Conservation (phyloP, 495 filamentous ascomycete species). For the Thozetella sp. region DNA sequence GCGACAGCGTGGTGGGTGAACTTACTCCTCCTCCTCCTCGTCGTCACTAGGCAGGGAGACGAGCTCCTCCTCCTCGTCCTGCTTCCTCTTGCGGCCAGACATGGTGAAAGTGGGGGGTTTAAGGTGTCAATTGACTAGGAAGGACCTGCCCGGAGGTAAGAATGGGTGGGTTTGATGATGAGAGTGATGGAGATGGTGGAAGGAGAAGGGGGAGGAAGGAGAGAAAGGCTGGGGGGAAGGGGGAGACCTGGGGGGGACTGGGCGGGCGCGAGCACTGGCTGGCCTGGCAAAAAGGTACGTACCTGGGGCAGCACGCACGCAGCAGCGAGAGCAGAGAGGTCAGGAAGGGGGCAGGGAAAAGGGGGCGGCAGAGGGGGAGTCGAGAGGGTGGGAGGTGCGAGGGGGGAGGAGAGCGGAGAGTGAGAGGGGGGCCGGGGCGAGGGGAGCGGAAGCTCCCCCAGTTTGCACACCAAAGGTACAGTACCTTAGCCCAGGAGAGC, state of each 20-base stretch:
- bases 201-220: conserved; percentile 21
- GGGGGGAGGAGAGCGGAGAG: conserved; percentile 6
- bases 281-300: conserved; percentile 27
- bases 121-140: conserved; percentile 23
- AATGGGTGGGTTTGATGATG: conserved; percentile 20
- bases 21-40: conserved; percentile 58
- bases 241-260: conserved; percentile 7
- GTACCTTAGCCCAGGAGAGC: too few species aligned
- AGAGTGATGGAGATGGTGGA: conserved; percentile 19
- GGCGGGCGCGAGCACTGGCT: conserved; percentile 24
- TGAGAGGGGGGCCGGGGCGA: conserved; percentile 23
- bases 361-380: conserved; percentile 24
- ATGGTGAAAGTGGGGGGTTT: conserved; percentile 28
- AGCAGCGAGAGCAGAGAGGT: conserved; percentile 22
- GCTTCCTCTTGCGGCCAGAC: conserved; percentile 50
- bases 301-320: conserved; percentile 14
- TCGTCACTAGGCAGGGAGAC: conserved; percentile 51
- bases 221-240: conserved; percentile 30
- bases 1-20: conserved; percentile 15
- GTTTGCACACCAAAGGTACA: too few species aligned
- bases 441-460: conserved; percentile 23
- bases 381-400: conserved; percentile 17
- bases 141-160: conserved; percentile 8
- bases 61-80: conserved; percentile 54
- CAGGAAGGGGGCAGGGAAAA: conserved; percentile 22